Evolutionary conservation across 805 yeast genomes (phyloP).

Genomic region (Candida golubevii): DNA sequence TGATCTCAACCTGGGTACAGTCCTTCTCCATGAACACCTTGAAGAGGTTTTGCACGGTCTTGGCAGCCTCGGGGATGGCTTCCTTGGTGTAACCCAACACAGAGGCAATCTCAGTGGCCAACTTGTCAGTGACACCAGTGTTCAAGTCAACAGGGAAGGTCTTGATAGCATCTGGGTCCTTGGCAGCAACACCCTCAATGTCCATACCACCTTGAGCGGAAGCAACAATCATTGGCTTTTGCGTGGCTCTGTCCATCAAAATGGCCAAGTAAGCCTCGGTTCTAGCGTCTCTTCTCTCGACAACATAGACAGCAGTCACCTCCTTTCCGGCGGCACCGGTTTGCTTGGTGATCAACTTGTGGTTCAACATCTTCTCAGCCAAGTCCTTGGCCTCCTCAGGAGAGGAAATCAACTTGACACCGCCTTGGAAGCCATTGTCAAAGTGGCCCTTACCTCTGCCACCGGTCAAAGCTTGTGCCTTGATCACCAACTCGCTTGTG

Average conservation of each 20-base stretch:
- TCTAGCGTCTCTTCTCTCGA: slow-evolving; percentile 87
- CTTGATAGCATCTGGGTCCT: slow-evolving; percentile 87
- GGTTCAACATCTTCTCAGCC: slow-evolving; percentile 85
- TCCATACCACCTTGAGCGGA: slow-evolving; percentile 99
- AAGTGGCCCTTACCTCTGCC: slow-evolving; percentile 99
- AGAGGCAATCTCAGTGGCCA: slow-evolving; percentile 73
- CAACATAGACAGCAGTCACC: slow-evolving; percentile 94
- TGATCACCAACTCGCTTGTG: slow-evolving; percentile 82
- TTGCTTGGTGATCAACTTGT: slow-evolving; percentile 95
- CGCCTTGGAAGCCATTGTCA: slow-evolving; percentile 93
- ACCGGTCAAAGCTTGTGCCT: slow-evolving; percentile 98
- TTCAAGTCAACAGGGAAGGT: slow-evolving; percentile 76
- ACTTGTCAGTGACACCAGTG: slow-evolving; percentile 71
- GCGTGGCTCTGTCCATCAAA: slow-evolving; percentile 88
- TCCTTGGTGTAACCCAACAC: slow-evolving; percentile 75
- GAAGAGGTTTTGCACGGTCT: slow-evolving; percentile 80
- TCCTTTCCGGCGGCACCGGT: slow-evolving; percentile 96
- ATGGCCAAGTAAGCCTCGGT: slow-evolving; percentile 96
- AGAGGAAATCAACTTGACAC: slow-evolving; percentile 84
- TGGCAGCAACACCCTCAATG: slow-evolving; percentile 96
- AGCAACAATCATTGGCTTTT: slow-evolving; percentile 89
- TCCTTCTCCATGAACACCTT: slow-evolving; percentile 86
- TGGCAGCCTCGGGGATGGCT: slow-evolving; percentile 83
- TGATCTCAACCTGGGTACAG: slow-evolving; percentile 97
- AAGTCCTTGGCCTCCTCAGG: slow-evolving; percentile 83